These are phyloP conservation scores for Phytophthora quininea DNA, from an alignment of 352 stramenopile genomes.

Conservation along the genomic window DNA sequence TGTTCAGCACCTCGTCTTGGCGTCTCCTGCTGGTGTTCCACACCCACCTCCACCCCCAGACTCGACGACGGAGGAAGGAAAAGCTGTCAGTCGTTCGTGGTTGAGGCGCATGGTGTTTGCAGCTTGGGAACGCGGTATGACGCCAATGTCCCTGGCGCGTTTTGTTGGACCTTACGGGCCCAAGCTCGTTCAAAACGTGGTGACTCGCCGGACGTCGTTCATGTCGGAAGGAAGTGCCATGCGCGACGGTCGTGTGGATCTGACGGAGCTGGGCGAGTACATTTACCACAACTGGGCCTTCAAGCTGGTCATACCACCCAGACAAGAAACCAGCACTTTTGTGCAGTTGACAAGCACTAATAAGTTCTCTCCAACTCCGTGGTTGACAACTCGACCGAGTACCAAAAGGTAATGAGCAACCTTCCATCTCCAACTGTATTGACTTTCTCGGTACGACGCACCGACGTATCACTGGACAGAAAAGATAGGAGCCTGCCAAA, in stretches of 20 bases:
- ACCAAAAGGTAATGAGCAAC: no score
- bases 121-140: conserved; percentile 72
- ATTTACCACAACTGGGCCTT: conserved; percentile 89
- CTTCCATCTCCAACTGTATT: no score
- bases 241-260: conserved; percentile 64
- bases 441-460: no score
- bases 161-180: conserved; percentile 80
- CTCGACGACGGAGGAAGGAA: conserved; percentile 40
- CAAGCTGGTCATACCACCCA: conserved; percentile 27
- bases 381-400: no score
- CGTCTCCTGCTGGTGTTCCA: conserved; percentile 73
- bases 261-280: conserved; percentile 74
- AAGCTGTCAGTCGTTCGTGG: conserved; percentile 54
- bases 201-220: conserved; percentile 73
- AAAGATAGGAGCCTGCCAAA: no score
- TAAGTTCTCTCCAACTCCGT: no score
- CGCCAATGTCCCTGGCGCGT: conserved; percentile 77
- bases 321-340: no score
- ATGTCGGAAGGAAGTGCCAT: conserved; percentile 76
- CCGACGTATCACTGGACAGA: no score
- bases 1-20: conserved; percentile 71
- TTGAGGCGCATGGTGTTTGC: conserved; percentile 53
- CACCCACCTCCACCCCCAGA: conserved; percentile 55
- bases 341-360: no score
- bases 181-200: conserved; percentile 70